Percentiles rank a stretch among this genome's conserved stretches.
Evolutionary conservation across 257 asterid species (phyloP).

Genomic region (Capsicum chinense): DNA sequence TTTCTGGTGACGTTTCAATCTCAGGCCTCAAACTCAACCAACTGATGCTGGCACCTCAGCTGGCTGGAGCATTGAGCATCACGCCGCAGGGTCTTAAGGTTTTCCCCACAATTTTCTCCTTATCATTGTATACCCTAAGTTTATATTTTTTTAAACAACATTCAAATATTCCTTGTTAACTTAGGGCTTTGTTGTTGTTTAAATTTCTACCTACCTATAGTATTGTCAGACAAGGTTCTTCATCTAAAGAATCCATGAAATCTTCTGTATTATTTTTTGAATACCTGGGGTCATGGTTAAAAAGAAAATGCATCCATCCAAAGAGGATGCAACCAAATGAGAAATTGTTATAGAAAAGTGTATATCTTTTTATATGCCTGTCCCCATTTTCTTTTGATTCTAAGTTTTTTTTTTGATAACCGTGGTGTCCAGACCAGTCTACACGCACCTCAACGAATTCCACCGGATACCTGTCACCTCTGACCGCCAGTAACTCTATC

Average conservation of each 20-base stretch:
- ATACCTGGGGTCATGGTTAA: background rate
- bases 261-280: background rate
- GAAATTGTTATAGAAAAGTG: background rate
- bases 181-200: background rate
- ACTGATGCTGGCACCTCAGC: slow-evolving; percentile 97
- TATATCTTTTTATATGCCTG: slow-evolving; percentile 13
- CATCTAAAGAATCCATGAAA: slow-evolving; percentile 18
- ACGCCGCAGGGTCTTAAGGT: slow-evolving; percentile 83
- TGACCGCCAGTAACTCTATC: too few species aligned
- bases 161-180: slow-evolving; percentile 27
- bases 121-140: slow-evolving; percentile 23
- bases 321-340: slow-evolving; percentile 16
- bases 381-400: background rate
- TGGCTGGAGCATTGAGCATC: slow-evolving; percentile 84
- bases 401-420: background rate
- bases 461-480: too few species aligned
- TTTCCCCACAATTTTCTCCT: slow-evolving; percentile 36
- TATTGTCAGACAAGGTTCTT: background rate
- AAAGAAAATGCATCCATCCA: slow-evolving; percentile 19
- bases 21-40: slow-evolving; percentile 96
- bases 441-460: too few species aligned
- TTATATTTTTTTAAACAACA: slow-evolving; percentile 31
- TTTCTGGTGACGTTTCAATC: slow-evolving; percentile 87
- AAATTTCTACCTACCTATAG: background rate
- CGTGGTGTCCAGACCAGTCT: too few species aligned